Conservation (phyloP, 768 basidiomycete genomes). For the Naganishia vaughanmartiniae region DNA sequence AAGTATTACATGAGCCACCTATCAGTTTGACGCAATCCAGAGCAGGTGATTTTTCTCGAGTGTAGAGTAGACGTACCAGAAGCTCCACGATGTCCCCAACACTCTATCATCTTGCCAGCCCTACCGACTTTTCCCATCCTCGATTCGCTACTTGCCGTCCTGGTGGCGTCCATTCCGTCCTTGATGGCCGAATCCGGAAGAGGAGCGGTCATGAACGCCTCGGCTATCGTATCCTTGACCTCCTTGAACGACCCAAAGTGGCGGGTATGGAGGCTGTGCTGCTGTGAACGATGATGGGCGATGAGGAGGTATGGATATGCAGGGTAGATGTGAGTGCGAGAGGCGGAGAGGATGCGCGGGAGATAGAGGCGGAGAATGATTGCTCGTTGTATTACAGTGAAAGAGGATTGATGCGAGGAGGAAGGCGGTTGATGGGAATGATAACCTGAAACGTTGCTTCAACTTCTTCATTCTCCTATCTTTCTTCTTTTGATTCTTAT, state of each 20-base stretch:
- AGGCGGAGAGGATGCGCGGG: background rate
- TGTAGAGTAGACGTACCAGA: slow-evolving; percentile 24
- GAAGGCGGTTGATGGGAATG: background rate
- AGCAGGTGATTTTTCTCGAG: background rate
- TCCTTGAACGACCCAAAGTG: background rate
- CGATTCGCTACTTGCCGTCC: background rate
- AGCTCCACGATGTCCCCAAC: slow-evolving; percentile 51
- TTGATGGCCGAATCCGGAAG: background rate
- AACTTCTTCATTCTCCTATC: too few relatives aligned
- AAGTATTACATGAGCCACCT: background rate
- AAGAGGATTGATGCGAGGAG: background rate
- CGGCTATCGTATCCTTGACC: slow-evolving; percentile 6
- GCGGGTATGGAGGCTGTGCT: background rate
- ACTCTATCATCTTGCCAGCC: slow-evolving; percentile 34
- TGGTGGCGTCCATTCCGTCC: background rate
- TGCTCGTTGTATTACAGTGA: background rate
- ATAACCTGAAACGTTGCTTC: too few relatives aligned
- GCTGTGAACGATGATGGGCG: background rate
- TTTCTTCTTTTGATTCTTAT: too few relatives aligned
- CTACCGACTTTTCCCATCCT: slow-evolving; percentile 26
- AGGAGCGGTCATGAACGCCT: background rate
- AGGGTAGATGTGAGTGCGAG: background rate
- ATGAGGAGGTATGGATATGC: background rate
- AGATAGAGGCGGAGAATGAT: background rate
- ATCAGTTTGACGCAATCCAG: background rate